Percentiles rank a stretch among this genome's conserved stretches.
Conservation (phyloP, 805 yeast genomes). For the Metschnikowia reukaufii region DNA sequence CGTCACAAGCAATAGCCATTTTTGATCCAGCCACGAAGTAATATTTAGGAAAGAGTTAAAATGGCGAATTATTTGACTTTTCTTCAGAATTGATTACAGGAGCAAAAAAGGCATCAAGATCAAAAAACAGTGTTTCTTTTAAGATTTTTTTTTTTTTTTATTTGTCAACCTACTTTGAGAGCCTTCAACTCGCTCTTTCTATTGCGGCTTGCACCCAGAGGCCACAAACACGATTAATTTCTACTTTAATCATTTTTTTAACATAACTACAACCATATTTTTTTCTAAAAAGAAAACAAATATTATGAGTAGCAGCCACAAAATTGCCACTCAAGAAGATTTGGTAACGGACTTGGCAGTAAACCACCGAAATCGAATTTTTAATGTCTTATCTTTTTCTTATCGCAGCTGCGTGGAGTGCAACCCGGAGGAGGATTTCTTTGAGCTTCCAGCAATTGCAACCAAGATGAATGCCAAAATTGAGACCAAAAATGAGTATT, state of each 20-base stretch:
- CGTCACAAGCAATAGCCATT: constrained; percentile 17
- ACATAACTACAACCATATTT: no score
- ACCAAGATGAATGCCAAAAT: constrained; percentile 10
- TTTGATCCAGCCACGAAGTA: neutral
- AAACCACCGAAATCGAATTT: constrained; percentile 2
- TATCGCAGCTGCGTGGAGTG: constrained; percentile 5
- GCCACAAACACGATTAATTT: neutral
- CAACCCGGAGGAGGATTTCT: neutral
- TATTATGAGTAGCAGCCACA: no score
- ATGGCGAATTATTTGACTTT: neutral
- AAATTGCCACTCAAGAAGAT: constrained; percentile 9
- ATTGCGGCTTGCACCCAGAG: constrained; percentile 6
- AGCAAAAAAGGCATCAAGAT: no score
- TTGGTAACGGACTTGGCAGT: constrained; percentile 4
- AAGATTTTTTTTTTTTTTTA: neutral
- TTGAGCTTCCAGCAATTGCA: constrained; percentile 6
- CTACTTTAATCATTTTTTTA: neutral
- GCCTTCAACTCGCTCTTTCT: neutral
- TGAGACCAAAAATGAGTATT: neutral
- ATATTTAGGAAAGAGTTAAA: neutral
- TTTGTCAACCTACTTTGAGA: no score
- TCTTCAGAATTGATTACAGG: neutral
- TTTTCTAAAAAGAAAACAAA: no score
- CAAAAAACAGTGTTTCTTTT: neutral
- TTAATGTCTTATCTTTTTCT: constrained; percentile 1